Conservation (phyloP, 2,329 filamentous ascomycete species). For the Coniochaeta ligniaria region DNA sequence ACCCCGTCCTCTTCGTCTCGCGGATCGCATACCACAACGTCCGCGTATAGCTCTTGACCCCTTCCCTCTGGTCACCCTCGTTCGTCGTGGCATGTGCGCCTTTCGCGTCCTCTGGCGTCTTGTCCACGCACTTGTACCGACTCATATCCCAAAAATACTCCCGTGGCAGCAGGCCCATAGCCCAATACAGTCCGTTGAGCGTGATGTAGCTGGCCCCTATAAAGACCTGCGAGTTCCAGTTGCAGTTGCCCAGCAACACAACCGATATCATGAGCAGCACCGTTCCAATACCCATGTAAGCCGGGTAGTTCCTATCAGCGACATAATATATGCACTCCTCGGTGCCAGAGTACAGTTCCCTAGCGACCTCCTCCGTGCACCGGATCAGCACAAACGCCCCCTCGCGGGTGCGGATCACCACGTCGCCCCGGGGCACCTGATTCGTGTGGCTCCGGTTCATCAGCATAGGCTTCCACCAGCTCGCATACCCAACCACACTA, state of each 20-base stretch:
- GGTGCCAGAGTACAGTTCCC: slow-evolving; percentile 55
- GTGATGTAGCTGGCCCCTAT: slow-evolving; percentile 51
- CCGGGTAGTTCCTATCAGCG: slow-evolving; percentile 35
- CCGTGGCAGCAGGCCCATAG: slow-evolving; percentile 40
- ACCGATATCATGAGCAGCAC: slow-evolving; percentile 54
- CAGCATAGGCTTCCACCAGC: slow-evolving; percentile 49
- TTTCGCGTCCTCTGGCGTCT: slow-evolving; percentile 31
- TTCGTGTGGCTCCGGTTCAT: slow-evolving; percentile 41
- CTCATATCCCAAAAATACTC: slow-evolving; percentile 50
- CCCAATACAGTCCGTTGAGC: slow-evolving; percentile 55
- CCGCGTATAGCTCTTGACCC: slow-evolving; percentile 41
- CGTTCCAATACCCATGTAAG: slow-evolving; percentile 50
- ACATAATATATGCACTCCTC: slow-evolving; percentile 53
- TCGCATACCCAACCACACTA: slow-evolving; percentile 48
- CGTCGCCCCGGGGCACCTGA: slow-evolving; percentile 45
- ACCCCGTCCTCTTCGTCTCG: slow-evolving; percentile 42
- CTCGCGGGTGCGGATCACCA: slow-evolving; percentile 54
- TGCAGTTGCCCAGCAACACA: slow-evolving; percentile 54
- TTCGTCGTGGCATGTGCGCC: slow-evolving; percentile 25
- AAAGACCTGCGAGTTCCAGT: slow-evolving; percentile 52
- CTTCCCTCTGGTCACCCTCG: slow-evolving; percentile 26
- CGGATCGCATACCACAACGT: slow-evolving; percentile 54
- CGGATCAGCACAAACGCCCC: slow-evolving; percentile 51
- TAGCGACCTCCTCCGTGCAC: slow-evolving; percentile 52
- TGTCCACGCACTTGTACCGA: slow-evolving; percentile 35